phyloP scores from a whole-genome alignment of 352 stramenopile species.

The Plasmopara viticola region DNA sequence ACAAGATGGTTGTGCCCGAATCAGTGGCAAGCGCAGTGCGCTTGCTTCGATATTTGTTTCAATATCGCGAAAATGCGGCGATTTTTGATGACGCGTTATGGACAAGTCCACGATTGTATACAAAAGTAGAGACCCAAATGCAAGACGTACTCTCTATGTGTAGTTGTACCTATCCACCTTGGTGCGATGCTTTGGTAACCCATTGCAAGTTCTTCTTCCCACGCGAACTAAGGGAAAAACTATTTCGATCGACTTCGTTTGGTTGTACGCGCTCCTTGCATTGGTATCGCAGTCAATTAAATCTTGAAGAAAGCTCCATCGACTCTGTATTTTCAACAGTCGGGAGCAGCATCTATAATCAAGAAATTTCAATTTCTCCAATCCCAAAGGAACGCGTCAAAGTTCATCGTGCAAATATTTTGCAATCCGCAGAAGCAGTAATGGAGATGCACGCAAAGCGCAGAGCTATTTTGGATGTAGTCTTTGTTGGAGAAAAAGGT shows the following conservation, averaged over 20 bases:
- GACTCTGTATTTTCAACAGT: conserved; percentile 18
- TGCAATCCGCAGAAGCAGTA: conserved; percentile 66
- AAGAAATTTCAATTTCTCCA: conserved; percentile 76
- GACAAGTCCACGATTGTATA: conserved; percentile 65
- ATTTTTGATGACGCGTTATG: conserved; percentile 45
- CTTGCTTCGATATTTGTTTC: conserved; percentile 55
- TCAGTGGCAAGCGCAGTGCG: conserved; percentile 43
- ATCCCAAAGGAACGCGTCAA: conserved; percentile 86
- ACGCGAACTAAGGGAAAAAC: conserved; percentile 52
- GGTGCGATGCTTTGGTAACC: conserved; percentile 68
- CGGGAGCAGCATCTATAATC: conserved; percentile 51
- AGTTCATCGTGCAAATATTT: conserved; percentile 64
- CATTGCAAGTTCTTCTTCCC: conserved; percentile 83
- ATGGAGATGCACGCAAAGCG: conserved; percentile 86
- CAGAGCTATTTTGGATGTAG: conserved; percentile 76
- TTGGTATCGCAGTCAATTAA: conserved; percentile 70
- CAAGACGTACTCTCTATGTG: conserved; percentile 79
- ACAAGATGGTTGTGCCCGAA: conserved; percentile 17
- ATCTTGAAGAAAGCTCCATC: conserved; percentile 36
- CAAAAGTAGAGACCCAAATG: conserved; percentile 74
- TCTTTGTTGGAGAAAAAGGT: conserved; percentile 81
- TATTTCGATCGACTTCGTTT: conserved; percentile 77
- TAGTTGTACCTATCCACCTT: conserved; percentile 75
- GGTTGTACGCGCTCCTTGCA: conserved; percentile 73
- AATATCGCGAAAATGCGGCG: conserved; percentile 23